Conservation (phyloP, 306 rosid genomes). For the Alnus rubra region DNA sequence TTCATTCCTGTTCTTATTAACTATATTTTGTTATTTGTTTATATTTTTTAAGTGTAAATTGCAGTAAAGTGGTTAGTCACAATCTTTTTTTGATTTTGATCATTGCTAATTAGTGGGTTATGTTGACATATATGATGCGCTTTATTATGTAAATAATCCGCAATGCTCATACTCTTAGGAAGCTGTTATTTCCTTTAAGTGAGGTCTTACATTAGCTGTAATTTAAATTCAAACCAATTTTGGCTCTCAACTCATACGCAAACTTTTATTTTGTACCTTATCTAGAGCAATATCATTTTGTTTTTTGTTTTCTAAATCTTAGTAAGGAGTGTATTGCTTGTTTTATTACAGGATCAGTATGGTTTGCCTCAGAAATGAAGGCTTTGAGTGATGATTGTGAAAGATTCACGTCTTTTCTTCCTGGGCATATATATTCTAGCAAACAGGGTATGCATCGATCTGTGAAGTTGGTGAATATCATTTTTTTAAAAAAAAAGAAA, state of each 20-base stretch:
- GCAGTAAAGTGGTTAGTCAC: neutral
- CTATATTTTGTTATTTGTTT: neutral
- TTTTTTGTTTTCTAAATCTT: neutral
- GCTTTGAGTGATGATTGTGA: slow-evolving; percentile 97
- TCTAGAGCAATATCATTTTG: neutral
- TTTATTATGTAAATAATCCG: neutral
- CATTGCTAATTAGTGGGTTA: neutral
- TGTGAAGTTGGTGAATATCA: neutral
- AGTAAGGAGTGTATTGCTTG: slow-evolving; percentile 4
- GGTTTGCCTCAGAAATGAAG: slow-evolving; percentile 99
- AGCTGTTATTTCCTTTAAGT: neutral
- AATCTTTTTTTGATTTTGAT: neutral
- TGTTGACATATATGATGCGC: neutral
- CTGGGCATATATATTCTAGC: slow-evolving; percentile 97
- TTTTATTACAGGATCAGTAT: slow-evolving; percentile 72
- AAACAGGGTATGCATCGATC: slow-evolving; percentile 71
- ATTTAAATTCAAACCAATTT: slow-evolving; percentile 2
- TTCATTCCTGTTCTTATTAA: neutral
- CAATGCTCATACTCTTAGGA: neutral
- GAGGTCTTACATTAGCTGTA: neutral
- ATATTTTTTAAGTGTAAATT: neutral
- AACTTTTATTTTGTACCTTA: neutral
- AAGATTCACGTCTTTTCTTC: slow-evolving; percentile 82
- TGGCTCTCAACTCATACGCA: neutral
- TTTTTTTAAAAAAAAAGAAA: neutral